These are phyloP conservation scores for Selenicereus undatus DNA, from an alignment of 148 eudicot genomes.

Conservation along the genomic window DNA sequence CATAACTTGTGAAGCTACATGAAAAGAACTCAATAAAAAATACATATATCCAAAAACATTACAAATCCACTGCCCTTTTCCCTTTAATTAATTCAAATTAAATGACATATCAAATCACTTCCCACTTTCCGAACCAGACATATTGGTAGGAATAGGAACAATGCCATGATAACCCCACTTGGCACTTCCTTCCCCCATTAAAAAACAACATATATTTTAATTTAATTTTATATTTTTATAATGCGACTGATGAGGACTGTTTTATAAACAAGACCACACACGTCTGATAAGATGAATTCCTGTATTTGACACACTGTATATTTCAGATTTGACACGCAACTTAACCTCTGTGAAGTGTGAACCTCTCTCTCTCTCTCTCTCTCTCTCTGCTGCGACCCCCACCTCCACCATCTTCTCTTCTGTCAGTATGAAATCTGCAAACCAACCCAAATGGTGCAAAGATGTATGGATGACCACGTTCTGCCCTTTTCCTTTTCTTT, in stretches of 20 bases:
- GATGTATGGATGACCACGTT: not conserved
- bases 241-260: not conserved
- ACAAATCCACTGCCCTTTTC: too few relatives aligned
- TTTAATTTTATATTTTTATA: not conserved
- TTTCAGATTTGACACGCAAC: not conserved
- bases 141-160: not conserved
- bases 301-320: not conserved
- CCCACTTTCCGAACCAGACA: too few relatives aligned
- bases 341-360: not conserved
- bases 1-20: too few relatives aligned
- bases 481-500: too few relatives aligned
- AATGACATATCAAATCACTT: too few relatives aligned
- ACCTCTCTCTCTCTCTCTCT: not conserved
- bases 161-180: not conserved
- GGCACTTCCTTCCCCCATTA: not conserved
- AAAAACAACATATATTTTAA: not conserved
- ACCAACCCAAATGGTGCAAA: not conserved
- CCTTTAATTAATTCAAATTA: too few relatives aligned
- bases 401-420: not conserved
- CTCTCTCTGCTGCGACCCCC: not conserved
- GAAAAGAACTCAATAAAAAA: not conserved
- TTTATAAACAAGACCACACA: not conserved
- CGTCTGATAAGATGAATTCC: not conserved
- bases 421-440: constrained; percentile 7
- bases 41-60: too few relatives aligned